Percentiles rank a stretch among this genome's conserved stretches.
Evolutionary conservation across 225 moss, liverwort and hornwort genomes (phyloP).

Genomic region (Sphagnum contortum): DNA sequence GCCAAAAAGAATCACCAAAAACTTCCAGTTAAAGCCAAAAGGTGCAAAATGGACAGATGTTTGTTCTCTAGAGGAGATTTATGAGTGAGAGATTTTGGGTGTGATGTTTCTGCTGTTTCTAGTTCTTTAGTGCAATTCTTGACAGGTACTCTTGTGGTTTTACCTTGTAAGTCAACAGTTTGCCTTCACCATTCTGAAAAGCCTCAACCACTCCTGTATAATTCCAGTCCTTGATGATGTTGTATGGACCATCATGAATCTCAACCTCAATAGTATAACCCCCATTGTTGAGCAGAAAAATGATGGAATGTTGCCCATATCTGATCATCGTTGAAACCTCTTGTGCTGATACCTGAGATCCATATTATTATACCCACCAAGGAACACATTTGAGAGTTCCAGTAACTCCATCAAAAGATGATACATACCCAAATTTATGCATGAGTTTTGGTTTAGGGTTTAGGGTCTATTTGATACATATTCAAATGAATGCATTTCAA

Average conservation of each 20-base stretch:
- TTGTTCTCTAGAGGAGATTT: too few relatives aligned
- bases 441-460: background rate
- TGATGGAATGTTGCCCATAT: constrained; percentile 30
- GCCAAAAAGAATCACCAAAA: too few relatives aligned
- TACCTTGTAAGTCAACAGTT: constrained; percentile 33
- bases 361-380: too few relatives aligned
- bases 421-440: background rate
- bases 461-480: background rate
- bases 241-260: constrained; percentile 59
- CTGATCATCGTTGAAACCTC: constrained; percentile 64
- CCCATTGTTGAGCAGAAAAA: constrained; percentile 64
- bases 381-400: too few relatives aligned
- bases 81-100: too few relatives aligned
- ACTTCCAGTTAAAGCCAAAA: too few relatives aligned
- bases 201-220: constrained; percentile 41
- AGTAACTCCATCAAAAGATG: too few relatives aligned
- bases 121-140: too few relatives aligned
- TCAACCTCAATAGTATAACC: constrained; percentile 53
- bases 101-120: too few relatives aligned
- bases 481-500: background rate
- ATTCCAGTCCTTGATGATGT: constrained; percentile 59
- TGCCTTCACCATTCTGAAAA: constrained; percentile 48
- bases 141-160: background rate
- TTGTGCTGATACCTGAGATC: constrained; percentile 18
- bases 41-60: too few relatives aligned